These are phyloP conservation scores for Kondoa malvinella DNA, from an alignment of 768 basidiomycete species.

Conservation along the genomic window DNA sequence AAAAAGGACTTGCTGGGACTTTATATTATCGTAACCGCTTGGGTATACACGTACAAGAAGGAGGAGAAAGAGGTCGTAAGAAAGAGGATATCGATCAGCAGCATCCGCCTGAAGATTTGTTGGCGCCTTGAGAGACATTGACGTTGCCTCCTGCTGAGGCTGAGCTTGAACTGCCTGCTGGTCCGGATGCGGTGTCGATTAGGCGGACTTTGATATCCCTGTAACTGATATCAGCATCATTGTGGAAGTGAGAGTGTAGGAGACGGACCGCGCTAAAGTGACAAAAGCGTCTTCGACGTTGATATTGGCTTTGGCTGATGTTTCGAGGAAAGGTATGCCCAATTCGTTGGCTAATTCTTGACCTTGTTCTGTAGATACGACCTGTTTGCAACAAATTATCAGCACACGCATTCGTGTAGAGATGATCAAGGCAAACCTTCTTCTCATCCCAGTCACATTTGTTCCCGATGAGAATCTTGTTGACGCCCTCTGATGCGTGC, in stretches of 20 bases:
- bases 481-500: conserved; percentile 94
- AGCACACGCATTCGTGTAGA: not conserved
- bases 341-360: conserved; percentile 80
- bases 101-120: conserved; percentile 19
- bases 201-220: conserved; percentile 95
- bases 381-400: conserved; percentile 25
- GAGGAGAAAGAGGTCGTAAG: not conserved
- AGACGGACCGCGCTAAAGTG: conserved; percentile 68
- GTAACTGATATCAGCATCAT: no score
- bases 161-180: conserved; percentile 23
- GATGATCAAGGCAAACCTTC: conserved; percentile 32
- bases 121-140: conserved; percentile 12
- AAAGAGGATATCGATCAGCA: conserved; percentile 19
- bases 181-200: conserved; percentile 54
- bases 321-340: conserved; percentile 94
- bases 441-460: conserved; percentile 99
- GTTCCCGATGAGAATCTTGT: conserved; percentile 98
- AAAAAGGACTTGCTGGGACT: no score
- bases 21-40: no score
- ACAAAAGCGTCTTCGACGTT: conserved; percentile 99
- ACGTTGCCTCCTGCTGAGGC: conserved; percentile 25
- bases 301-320: conserved; percentile 89
- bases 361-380: conserved; percentile 79
- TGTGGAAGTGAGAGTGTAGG: no score
- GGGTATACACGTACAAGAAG: not conserved